Conservation (phyloP, 2,329 filamentous ascomycete species). For the Calonectria pseudoreteaudii region DNA sequence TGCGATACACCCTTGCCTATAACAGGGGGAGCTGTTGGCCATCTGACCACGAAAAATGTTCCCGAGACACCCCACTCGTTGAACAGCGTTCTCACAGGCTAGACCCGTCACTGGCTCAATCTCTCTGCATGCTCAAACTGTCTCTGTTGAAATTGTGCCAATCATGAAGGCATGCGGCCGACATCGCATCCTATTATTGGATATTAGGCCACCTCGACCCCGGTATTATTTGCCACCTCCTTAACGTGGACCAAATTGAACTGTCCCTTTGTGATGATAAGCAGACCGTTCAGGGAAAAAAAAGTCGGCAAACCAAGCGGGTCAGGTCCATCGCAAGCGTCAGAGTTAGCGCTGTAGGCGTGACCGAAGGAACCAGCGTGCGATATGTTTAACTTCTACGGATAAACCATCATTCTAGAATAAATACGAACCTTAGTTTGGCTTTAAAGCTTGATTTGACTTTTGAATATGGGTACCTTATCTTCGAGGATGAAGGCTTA, state of each 20-base stretch:
- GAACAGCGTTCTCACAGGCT: background rate
- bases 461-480: background rate
- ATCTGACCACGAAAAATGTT: background rate
- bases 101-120: background rate
- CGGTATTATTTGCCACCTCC: background rate
- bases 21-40: background rate
- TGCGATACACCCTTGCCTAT: background rate
- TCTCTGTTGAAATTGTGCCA: background rate
- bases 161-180: background rate
- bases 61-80: background rate
- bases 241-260: background rate
- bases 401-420: background rate
- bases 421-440: background rate
- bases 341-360: no score
- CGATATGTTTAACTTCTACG: background rate
- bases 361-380: background rate
- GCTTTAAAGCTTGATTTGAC: background rate
- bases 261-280: background rate
- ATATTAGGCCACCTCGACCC: background rate
- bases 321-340: background rate
- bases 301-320: background rate
- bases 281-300: background rate
- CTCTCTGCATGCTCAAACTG: background rate
- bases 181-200: background rate
- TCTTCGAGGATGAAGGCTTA: background rate